These are phyloP conservation scores for Diplodia sapinea DNA, from an alignment of 2,329 filamentous ascomycete species.

Conservation along the genomic window DNA sequence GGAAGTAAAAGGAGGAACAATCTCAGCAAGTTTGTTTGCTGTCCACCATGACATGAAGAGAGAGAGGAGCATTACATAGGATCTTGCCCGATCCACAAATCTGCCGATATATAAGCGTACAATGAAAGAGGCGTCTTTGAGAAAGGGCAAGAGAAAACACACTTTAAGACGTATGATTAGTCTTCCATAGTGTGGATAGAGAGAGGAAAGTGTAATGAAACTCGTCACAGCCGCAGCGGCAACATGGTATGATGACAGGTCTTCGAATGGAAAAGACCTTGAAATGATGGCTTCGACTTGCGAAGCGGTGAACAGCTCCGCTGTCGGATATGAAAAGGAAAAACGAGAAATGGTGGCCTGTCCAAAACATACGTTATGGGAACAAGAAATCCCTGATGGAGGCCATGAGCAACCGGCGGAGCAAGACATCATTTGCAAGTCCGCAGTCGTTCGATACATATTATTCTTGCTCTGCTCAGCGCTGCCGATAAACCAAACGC, in stretches of 20 bases:
- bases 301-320: slow-evolving; percentile 5
- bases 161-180: slow-evolving; percentile 1
- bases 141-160: neutral
- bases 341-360: neutral
- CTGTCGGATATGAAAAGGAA: neutral
- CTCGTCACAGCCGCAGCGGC: slow-evolving; percentile 11
- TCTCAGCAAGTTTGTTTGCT: neutral
- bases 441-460: slow-evolving; percentile 1
- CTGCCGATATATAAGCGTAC: slow-evolving; percentile 4
- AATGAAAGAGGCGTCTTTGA: neutral
- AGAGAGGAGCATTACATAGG: slow-evolving; percentile 1
- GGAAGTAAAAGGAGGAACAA: neutral
- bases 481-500: slow-evolving; percentile 26
- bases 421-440: neutral
- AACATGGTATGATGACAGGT: neutral
- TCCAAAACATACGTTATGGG: neutral
- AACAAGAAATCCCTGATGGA: neutral
- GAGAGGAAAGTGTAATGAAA: neutral
- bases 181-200: neutral
- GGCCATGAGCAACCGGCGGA: neutral
- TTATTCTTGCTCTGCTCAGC: slow-evolving; percentile 1
- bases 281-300: neutral
- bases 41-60: slow-evolving; percentile 3
- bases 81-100: neutral
- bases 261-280: neutral